Conservation (phyloP, 148 eudicot species). For the Fagopyrum esculentum region DNA sequence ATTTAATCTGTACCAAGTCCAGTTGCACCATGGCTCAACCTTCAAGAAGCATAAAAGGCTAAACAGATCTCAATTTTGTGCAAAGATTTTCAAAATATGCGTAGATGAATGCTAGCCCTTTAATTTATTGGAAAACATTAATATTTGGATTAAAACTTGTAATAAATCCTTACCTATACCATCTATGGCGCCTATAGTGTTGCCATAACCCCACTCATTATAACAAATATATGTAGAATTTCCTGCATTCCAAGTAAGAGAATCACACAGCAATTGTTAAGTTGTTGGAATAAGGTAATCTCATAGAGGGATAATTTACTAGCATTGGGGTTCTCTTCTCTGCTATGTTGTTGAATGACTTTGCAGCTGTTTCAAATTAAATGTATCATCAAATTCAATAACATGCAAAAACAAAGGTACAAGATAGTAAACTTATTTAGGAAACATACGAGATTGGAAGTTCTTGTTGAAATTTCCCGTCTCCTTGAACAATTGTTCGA, state of each 20-base stretch:
- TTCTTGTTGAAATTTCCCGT: conserved; percentile 77
- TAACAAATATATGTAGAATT: too few species aligned
- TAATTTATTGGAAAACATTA: too few species aligned
- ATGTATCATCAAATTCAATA: background rate
- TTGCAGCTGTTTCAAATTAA: conserved; percentile 51
- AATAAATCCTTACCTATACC: too few species aligned
- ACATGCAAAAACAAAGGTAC: too few species aligned
- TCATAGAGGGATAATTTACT: conserved; percentile 37
- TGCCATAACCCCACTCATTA: too few species aligned
- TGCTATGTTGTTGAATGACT: conserved; percentile 47
- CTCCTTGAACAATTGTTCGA: conserved; percentile 93
- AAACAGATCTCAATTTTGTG: conserved; percentile 28
- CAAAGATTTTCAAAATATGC: too few species aligned
- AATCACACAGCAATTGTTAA: background rate
- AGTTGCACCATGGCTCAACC: conserved; percentile 76
- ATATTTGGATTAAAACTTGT: too few species aligned
- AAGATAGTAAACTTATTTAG: too few species aligned
- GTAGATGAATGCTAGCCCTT: too few species aligned
- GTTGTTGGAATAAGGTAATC: background rate
- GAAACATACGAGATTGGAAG: conserved; percentile 62
- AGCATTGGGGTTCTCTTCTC: conserved; percentile 40
- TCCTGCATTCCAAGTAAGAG: background rate
- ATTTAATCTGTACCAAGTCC: conserved; percentile 44
- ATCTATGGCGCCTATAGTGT: too few species aligned
- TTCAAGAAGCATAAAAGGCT: conserved; percentile 66